Evolutionary conservation across 768 basidiomycete genomes (phyloP).

Genomic region (Mycena rosella): DNA sequence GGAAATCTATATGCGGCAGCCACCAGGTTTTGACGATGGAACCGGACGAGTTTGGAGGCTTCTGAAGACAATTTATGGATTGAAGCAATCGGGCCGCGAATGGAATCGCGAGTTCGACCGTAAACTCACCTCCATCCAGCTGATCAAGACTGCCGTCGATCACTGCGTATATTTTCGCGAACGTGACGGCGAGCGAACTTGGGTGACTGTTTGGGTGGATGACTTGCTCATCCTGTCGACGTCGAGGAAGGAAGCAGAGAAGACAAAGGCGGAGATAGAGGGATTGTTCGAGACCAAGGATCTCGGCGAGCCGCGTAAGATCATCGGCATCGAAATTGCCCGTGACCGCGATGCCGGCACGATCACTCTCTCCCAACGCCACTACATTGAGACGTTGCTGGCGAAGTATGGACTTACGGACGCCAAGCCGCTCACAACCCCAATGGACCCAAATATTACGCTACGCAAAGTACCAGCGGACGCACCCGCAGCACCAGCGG

Average conservation of each 20-base stretch:
- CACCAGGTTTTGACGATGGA: slow-evolving; percentile 27
- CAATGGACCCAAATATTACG: slow-evolving; percentile 21
- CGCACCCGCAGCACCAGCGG: slow-evolving; percentile 1
- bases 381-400: slow-evolving; percentile 23
- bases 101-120: slow-evolving; percentile 47
- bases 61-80: slow-evolving; percentile 21
- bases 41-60: slow-evolving; percentile 23
- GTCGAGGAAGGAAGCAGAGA: no score
- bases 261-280: no score
- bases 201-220: no score
- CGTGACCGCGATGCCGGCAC: slow-evolving; percentile 22
- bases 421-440: slow-evolving; percentile 20
- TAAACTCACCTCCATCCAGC: slow-evolving; percentile 38
- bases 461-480: slow-evolving; percentile 12
- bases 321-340: no score
- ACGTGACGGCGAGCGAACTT: no score
- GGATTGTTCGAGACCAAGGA: no score
- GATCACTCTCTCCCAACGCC: slow-evolving; percentile 20
- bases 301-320: no score
- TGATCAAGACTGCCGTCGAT: no score
- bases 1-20: slow-evolving; percentile 30
- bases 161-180: no score
- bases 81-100: slow-evolving; percentile 32
- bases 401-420: slow-evolving; percentile 12
- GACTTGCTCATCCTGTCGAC: no score